These are phyloP conservation scores for Tetracladium maxilliforme DNA, from an alignment of 2,329 filamentous ascomycete genomes.

Conservation along the genomic window DNA sequence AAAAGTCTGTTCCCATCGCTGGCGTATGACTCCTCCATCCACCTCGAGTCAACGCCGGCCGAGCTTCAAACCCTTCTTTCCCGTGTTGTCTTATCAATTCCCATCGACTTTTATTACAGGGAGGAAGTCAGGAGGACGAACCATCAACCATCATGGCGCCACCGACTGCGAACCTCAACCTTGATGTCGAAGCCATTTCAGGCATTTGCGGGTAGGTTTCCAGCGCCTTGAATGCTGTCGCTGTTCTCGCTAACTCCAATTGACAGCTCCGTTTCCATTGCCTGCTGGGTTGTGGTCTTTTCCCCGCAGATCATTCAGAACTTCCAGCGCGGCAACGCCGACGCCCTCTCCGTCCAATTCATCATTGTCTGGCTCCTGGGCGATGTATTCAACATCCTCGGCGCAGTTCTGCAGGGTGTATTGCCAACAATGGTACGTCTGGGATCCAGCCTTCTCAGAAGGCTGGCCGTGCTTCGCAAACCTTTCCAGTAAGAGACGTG, in stretches of 20 bases:
- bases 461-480: too few relatives aligned
- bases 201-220: conserved; percentile 67
- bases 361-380: conserved; percentile 85
- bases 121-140: too few relatives aligned
- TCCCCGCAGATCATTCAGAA: conserved; percentile 95
- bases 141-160: conserved; percentile 27
- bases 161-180: conserved; percentile 38
- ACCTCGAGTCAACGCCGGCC: too few relatives aligned
- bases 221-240: background rate
- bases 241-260: conserved; percentile 1
- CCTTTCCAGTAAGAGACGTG: conserved; percentile 6
- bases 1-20: too few relatives aligned
- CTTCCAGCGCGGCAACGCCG: conserved; percentile 70
- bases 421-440: conserved; percentile 76
- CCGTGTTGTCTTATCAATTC: too few relatives aligned
- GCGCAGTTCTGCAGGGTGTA: conserved; percentile 82
- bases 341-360: conserved; percentile 83
- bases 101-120: conserved; percentile 1
- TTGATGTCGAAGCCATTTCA: conserved; percentile 82
- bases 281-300: conserved; percentile 96
- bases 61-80: too few relatives aligned
- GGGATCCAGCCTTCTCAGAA: too few relatives aligned
- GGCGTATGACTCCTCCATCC: too few relatives aligned
- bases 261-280: conserved; percentile 78
- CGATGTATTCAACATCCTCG: conserved; percentile 93